Base-by-base conservation (phyloP, 2,329 filamentous ascomycete species). In the Epichloe gansuensis region DNA sequence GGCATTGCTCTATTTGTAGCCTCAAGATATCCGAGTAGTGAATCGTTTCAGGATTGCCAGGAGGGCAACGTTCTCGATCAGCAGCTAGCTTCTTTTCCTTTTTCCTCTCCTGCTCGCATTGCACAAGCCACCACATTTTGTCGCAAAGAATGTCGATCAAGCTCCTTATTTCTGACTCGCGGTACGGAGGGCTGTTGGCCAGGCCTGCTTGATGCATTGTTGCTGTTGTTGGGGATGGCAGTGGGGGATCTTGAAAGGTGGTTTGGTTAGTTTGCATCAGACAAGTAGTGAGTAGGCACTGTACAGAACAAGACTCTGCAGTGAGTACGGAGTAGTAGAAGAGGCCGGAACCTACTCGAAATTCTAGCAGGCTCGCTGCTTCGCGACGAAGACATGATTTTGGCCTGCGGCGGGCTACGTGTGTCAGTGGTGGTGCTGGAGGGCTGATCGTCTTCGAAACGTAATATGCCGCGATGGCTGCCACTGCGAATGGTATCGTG, bases 101-200 rank as follows among this genome's bases (percentile, higher is more conserved):
- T 9, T 54, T 58, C 4, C 55, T 55, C 17, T 58, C 56, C 3
- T 51, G 44, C 6, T 57, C 54, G 44, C 56, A 53, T 17, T 58
- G 53, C 38, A 55, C 55, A 15, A 51, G 59, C 49, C 55, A 58
- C 44, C 50, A 49, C 4, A 58, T 52, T 44, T 58, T 58, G 7
- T 65, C 57, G 23, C 55, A 58, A 6, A 64, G n/a, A 2, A 59
- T 36, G 12, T 62, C 58, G 15, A 57, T 51, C 2, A 63, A 12
- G 2, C 12, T 27, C 41, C 49, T 59, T 40, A 55, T 49, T 3
- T 56, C 50, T 15, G 27, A 11, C 11, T 51, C 50, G 8, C n/a
- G 21, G 21, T 35, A 23, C 15, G 31, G 31, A 31, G 39, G 21
- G 9, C 21, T n/a, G 49, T 27, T 44, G 46, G 23, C 41, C 39